Evolutionary conservation across 2,329 filamentous ascomycete species (phyloP).

Genomic region (Diaporthe caulivora): DNA sequence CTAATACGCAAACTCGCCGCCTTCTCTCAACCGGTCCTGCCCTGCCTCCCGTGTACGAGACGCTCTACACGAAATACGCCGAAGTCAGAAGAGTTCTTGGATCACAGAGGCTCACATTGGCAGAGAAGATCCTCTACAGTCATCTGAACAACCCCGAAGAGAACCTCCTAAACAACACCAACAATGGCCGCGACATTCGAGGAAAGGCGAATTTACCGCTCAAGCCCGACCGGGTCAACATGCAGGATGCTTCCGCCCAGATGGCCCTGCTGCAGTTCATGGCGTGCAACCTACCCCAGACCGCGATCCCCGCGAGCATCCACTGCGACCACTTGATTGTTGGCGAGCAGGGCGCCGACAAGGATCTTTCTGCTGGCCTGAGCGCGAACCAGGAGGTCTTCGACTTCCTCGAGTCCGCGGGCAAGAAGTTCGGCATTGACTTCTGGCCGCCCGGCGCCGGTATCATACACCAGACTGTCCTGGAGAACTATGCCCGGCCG

Average conservation of each 20-base stretch:
- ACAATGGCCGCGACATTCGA: slow-evolving; percentile 86
- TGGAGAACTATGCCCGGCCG: slow-evolving; percentile 98
- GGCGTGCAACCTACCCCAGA: slow-evolving; percentile 90
- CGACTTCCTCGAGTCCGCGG: slow-evolving; percentile 94
- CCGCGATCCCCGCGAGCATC: slow-evolving; percentile 95
- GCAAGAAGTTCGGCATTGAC: slow-evolving; percentile 91
- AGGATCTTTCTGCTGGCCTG: slow-evolving; percentile 87
- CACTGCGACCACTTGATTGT: slow-evolving; percentile 99
- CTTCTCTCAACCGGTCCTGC: slow-evolving; percentile 55
- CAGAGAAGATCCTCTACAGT: slow-evolving; percentile 98
- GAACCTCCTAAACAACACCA: slow-evolving; percentile 83
- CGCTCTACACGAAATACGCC: slow-evolving; percentile 81
- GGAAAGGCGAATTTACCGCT: slow-evolving; percentile 94
- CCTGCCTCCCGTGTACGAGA: slow-evolving; percentile 81
- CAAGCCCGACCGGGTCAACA: slow-evolving; percentile 96
- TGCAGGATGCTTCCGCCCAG: slow-evolving; percentile 98
- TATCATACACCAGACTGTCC: slow-evolving; percentile 96
- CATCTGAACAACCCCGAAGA: slow-evolving; percentile 93
- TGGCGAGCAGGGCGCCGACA: slow-evolving; percentile 88
- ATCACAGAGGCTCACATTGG: slow-evolving; percentile 79
- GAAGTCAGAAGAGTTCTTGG: slow-evolving; percentile 82
- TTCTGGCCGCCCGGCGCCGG: slow-evolving; percentile 96
- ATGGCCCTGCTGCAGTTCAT: slow-evolving; percentile 99
- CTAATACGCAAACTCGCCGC: slow-evolving; percentile 37
- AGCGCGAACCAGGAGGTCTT: slow-evolving; percentile 96